Conservation (phyloP, 306 rosid species). For the Vachellia collinsii region DNA sequence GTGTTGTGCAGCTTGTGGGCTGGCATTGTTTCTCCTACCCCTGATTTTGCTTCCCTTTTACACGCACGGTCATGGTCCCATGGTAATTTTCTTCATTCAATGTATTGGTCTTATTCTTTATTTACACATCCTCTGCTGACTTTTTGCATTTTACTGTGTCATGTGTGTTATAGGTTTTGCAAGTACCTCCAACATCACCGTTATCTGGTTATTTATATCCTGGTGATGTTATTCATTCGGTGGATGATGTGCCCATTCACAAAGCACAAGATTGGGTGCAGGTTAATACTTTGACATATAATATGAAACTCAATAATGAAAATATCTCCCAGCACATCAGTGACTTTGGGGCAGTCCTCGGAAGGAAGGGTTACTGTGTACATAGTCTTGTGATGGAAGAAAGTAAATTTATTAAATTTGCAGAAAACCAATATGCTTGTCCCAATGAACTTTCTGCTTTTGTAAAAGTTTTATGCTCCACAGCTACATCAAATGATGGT, state of each 20-base stretch:
- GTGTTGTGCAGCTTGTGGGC: constrained; percentile 82
- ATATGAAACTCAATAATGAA: constrained; percentile 42
- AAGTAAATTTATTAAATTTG: constrained; percentile 43
- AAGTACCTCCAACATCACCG: constrained; percentile 63
- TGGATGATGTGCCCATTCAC: constrained; percentile 61
- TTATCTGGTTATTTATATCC: constrained; percentile 68
- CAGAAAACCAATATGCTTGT: constrained; percentile 53
- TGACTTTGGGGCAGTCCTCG: constrained; percentile 42
- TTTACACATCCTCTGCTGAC: constrained; percentile 21
- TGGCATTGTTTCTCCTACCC: constrained; percentile 73
- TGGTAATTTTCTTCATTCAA: constrained; percentile 53
- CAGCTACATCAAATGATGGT: constrained; percentile 37
- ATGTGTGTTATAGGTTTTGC: constrained; percentile 66
- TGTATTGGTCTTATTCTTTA: constrained; percentile 19
- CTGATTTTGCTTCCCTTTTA: constrained; percentile 76
- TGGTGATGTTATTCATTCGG: constrained; percentile 69
- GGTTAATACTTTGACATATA: constrained; percentile 50
- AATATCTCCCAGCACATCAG: constrained; percentile 38
- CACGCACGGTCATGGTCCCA: constrained; percentile 53
- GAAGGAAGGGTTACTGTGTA: constrained; percentile 76
- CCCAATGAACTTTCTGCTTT: constrained; percentile 59
- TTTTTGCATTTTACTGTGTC: constrained; percentile 34
- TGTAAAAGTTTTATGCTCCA: constrained; percentile 48
- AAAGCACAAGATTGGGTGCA: constrained; percentile 74
- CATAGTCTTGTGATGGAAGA: constrained; percentile 59